Base-by-base conservation (phyloP, 1,284 basidiomycete species). In the Neonothopanus nambi region DNA sequence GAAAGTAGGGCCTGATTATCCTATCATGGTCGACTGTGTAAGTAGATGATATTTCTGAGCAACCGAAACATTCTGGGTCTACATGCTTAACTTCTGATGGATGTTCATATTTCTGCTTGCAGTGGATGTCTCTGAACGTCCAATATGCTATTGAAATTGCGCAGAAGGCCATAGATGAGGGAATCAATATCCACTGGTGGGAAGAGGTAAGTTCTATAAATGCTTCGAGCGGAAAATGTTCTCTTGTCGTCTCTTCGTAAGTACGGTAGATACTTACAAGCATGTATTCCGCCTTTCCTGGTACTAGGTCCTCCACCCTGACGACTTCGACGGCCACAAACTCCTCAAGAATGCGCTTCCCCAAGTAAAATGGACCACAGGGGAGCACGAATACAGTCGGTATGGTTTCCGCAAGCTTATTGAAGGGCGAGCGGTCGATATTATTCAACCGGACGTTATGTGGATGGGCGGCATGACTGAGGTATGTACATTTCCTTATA, bases 331-430 rank as follows among this genome's bases (percentile, higher is more conserved):
- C 57, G 76, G 76, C 8, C 71, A 75, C 58, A 59, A 63, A 49
- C 52, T 70, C 53, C 69, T 78, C 51, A 75, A 76, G 62, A 54
- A 65, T 26, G 73, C 72, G 6, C 60, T 78, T 18, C 79, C 77
- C 3, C 69, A 72, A 33, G 61, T 78, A 55, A 77, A 77, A 58
- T 81, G 76, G 65, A 81, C 79, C 5, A 80, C 79, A 2, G 79
- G 78, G 50, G 79, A 80, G 67, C 77, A 79, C 65, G 77, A 78
- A 63, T 79, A 78, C 66, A 72, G 72, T 17, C 72, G 73, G 43
- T 77, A 78, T 58, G 77, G 77, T 5, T 79, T 79, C 71, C 72
- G 78, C 51, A 76, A 78, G 60, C 70, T 81, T 24, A 77, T 81
- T 56, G 77, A 78, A 47, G 67, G 70, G 51, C 73, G 77, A 18